Conservation (phyloP, 73 alveolate species). For the Symbiodinium natans region DNA sequence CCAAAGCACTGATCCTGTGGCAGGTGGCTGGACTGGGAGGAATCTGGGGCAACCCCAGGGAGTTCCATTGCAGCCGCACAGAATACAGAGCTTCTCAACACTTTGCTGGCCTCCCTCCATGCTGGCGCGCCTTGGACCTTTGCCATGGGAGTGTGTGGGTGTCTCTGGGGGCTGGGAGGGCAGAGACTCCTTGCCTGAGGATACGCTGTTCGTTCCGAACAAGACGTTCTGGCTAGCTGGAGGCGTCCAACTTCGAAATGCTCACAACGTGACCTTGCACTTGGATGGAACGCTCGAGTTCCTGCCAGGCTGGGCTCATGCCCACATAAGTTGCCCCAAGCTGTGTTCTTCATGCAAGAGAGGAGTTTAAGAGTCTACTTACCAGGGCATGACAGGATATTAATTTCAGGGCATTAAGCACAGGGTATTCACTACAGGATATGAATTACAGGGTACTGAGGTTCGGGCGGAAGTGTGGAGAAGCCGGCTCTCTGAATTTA, state of each 20-base stretch:
- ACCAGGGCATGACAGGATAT: too few species aligned
- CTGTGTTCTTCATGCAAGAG: too few species aligned
- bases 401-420: too few species aligned
- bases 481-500: too few species aligned
- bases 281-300: conserved; percentile 78
- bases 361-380: too few species aligned
- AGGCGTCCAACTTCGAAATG: conserved; percentile 31
- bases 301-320: conserved; percentile 19
- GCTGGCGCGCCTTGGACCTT: conserved; percentile 11
- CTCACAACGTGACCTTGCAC: conserved; percentile 34
- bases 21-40: conserved; percentile 84
- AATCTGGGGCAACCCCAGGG: conserved; percentile 7
- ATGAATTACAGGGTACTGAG: too few species aligned
- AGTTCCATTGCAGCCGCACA: background rate
- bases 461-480: too few species aligned
- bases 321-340: too few species aligned
- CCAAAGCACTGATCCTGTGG: too few species aligned
- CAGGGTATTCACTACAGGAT: too few species aligned
- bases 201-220: conserved; percentile 37
- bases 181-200: background rate
- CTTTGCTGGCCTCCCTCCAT: conserved; percentile 16
- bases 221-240: conserved; percentile 88
- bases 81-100: conserved; percentile 41
- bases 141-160: background rate
- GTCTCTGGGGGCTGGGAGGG: too few species aligned